Percentiles rank a stretch among this genome's conserved stretches.
These are phyloP conservation scores for Coffea canephora DNA, from an alignment of 257 asterid species.

Conservation along the genomic window DNA sequence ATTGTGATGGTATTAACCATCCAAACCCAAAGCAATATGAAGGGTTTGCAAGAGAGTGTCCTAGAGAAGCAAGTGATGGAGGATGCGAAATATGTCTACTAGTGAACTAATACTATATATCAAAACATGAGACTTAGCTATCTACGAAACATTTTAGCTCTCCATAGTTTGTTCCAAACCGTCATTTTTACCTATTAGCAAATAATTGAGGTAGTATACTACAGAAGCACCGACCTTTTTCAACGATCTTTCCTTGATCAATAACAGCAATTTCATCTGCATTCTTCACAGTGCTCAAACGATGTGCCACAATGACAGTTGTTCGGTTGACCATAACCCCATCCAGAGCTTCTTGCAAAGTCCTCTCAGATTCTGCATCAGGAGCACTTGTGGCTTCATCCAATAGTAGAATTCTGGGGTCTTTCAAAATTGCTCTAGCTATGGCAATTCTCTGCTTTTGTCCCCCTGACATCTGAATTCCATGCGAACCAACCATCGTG, in stretches of 20 bases:
- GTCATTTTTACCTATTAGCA: no score
- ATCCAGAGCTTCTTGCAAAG: slow-evolving; percentile 54
- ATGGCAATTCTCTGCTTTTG: no score
- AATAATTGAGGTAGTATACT: neutral
- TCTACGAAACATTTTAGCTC: neutral
- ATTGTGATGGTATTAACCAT: no score
- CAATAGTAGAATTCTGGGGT: no score
- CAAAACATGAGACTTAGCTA: neutral
- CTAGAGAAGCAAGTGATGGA: neutral
- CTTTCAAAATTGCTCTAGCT: no score
- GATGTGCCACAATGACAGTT: slow-evolving; percentile 45
- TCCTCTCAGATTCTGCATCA: neutral
- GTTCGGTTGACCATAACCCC: slow-evolving; percentile 53
- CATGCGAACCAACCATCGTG: slow-evolving; percentile 61
- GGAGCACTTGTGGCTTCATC: no score
- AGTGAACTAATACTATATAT: no score
- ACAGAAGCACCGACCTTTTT: slow-evolving; percentile 42
- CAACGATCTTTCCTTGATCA: slow-evolving; percentile 51
- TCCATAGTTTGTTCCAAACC: neutral
- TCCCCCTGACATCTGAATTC: slow-evolving; percentile 33
- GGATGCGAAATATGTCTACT: no score
- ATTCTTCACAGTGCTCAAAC: no score
- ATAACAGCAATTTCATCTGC: slow-evolving; percentile 40
- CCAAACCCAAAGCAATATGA: no score
- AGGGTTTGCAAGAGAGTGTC: neutral